Base-by-base conservation (phyloP, 2,329 filamentous ascomycete genomes). In the Hymenoscyphus fraxineus region DNA sequence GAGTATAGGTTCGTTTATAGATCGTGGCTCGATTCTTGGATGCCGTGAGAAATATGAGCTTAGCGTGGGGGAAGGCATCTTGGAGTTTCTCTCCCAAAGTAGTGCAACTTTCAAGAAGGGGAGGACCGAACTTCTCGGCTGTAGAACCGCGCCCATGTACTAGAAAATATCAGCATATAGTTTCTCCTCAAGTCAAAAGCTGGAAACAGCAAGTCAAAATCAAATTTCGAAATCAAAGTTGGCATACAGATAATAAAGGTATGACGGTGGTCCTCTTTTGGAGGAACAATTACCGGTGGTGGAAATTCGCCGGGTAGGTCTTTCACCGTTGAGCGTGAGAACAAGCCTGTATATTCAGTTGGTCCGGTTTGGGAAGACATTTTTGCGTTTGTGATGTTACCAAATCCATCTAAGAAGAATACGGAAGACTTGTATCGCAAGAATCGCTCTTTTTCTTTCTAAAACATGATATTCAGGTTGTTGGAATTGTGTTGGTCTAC, bases 11-110 rank as follows among this genome's bases (percentile, higher is more conserved):
- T 9, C 77, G 74, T 4, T 77, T 78, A 70, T 78, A 80, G 0
- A 77, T 71, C 1, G 74, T 76, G 0, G 80, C 77, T 12, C 78
- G 76, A 16, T 72, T 74, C 27, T 73, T 72, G 2, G 79, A 77
- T 0, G 83, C 83, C 0, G 78, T 80, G 2, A 81, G 83, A 68
- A 85, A 83, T 56, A 85, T 71, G 65, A 85, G 80, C 58, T 79
- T 81, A 2, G 79, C 77, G 58, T 80, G 66, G 0, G 80, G 77
- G 10, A 83, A 77, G 2, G 72, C 68, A 5, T 72, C 69, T 13
- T 62, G 72, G n/a, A 80, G 70, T 0, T 74, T 74, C 32, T 62
- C 22, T 22, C 35, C 38, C 2, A 22, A 61, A 15, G 58, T 76
- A 63, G 16, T 67, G 59, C 3, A 70, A 68, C 5, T 74, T 16